Evolutionary conservation across 2,329 filamentous ascomycete species (phyloP), one percentile per base, ranked within the genome.

Genomic region (Fusarium tupiense): DNA sequence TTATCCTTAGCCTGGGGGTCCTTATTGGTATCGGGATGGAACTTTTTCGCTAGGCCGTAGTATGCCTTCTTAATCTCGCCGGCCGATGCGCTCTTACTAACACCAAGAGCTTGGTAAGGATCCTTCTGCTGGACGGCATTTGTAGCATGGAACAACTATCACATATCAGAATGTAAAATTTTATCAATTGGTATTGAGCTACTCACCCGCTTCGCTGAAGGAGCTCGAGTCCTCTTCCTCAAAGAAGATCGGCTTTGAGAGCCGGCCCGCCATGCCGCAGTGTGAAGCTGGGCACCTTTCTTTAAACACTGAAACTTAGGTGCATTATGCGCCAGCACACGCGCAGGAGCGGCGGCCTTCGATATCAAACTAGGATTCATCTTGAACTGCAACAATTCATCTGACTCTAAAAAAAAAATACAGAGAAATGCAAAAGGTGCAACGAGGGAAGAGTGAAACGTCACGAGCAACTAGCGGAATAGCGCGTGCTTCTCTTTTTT

Each of bases 41-140:
- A 99, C 81, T 98, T 99, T 84, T 99, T 99, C 26, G 96, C 96
- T 67, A 98, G 87, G 58, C 95, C 94, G 82, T 99, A 99, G 86
- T 99, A 99, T 7, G 96, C 95, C 83, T 98, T 98, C 83, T 99
- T 99, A 82, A 99, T 98, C 41, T 98, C 96, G 68, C 91, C 87
- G 7, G 94, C 86, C 3, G 94, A 91, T n/a, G 96, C 94, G 71
- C 84, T 88, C 82, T 96, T 97, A 79, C 87, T 87, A 37, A 99
- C 94, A 20, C 96, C 96, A 35, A 99, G 91, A 8, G 93, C 89
- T 74, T 91, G 90, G 83, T 99, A 99, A 3, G 96, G 96, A 79
- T 99, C 93, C 81, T 94, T 90, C 43, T 90, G 84, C 10, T 87
- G 87, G 29, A 86, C 80, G 11, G 82, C 77, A 50, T 83, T 83